Conservation (phyloP, 352 stramenopile species). For the Pythium phragmiticola region DNA sequence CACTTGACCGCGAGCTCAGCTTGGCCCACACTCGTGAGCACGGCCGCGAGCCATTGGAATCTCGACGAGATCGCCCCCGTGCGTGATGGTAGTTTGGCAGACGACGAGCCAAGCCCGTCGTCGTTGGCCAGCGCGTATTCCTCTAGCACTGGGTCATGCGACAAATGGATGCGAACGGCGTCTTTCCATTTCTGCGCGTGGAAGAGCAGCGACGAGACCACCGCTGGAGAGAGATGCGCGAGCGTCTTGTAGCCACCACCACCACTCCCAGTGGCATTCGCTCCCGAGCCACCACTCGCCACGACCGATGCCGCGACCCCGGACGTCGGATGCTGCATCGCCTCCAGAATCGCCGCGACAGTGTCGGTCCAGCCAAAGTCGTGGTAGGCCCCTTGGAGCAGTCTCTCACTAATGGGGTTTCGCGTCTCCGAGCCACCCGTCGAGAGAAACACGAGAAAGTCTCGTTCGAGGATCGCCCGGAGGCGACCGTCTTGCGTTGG, state of each 20-base stretch:
- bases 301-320: not conserved
- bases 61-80: constrained; percentile 36
- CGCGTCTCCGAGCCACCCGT: constrained; percentile 39
- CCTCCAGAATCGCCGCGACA: constrained; percentile 44
- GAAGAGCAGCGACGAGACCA: constrained; percentile 52
- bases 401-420: constrained; percentile 44
- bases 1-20: constrained; percentile 53
- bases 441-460: constrained; percentile 53
- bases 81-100: constrained; percentile 63
- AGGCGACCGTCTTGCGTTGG: constrained; percentile 30
- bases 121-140: constrained; percentile 66
- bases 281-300: not conserved
- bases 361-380: constrained; percentile 61
- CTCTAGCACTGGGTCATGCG: constrained; percentile 53
- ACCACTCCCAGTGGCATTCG: constrained; percentile 13
- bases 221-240: constrained; percentile 36
- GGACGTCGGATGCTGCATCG: constrained; percentile 27
- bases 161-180: constrained; percentile 48
- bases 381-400: constrained; percentile 48
- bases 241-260: constrained; percentile 44
- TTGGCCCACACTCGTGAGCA: constrained; percentile 58
- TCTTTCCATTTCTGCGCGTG: constrained; percentile 57
- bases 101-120: constrained; percentile 22
- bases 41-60: constrained; percentile 41
- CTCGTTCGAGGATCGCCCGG: constrained; percentile 58